Evolutionary conservation across 352 stramenopile genomes (phyloP).

Genomic region (Phytophthora colocasiae): DNA sequence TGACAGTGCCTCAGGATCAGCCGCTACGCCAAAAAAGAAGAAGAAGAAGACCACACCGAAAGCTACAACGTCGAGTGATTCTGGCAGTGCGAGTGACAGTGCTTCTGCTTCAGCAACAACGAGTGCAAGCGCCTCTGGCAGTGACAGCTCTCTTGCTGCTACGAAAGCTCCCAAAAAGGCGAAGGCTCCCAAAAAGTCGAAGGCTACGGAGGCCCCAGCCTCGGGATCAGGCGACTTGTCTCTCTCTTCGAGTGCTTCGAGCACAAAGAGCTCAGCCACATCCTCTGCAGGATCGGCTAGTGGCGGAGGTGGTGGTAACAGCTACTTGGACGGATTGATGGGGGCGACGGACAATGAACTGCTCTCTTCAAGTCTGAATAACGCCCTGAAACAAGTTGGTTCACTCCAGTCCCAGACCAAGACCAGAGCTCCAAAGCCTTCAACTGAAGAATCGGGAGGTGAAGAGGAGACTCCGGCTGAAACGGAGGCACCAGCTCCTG

Average conservation of each 20-base stretch:
- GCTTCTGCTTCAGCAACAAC: not conserved
- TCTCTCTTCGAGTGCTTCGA: not conserved
- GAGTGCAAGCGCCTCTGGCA: not conserved
- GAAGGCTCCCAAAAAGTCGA: no score
- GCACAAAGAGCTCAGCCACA: not conserved
- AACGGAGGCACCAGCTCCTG: not conserved
- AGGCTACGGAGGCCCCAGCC: not conserved
- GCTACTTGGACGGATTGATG: constrained; percentile 5
- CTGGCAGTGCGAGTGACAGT: not conserved
- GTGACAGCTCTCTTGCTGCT: not conserved
- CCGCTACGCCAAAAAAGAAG: not conserved
- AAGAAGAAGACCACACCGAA: not conserved
- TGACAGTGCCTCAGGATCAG: constrained; percentile 7
- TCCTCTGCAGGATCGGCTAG: not conserved
- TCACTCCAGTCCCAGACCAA: not conserved
- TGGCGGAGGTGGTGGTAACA: not conserved
- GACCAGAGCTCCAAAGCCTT: not conserved
- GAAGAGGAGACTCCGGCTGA: not conserved
- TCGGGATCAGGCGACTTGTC: constrained; percentile 3
- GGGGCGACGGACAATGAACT: constrained; percentile 10
- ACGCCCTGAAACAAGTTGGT: not conserved
- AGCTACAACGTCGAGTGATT: not conserved
- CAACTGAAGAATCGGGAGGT: not conserved
- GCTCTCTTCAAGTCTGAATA: constrained; percentile 11
- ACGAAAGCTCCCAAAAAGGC: not conserved